A percentile compares a stretch with the other conserved stretches of the same genome.
phyloP scores from a whole-genome alignment of 2,329 filamentous ascomycete genomes.

The Microthyrium microscopicum region DNA sequence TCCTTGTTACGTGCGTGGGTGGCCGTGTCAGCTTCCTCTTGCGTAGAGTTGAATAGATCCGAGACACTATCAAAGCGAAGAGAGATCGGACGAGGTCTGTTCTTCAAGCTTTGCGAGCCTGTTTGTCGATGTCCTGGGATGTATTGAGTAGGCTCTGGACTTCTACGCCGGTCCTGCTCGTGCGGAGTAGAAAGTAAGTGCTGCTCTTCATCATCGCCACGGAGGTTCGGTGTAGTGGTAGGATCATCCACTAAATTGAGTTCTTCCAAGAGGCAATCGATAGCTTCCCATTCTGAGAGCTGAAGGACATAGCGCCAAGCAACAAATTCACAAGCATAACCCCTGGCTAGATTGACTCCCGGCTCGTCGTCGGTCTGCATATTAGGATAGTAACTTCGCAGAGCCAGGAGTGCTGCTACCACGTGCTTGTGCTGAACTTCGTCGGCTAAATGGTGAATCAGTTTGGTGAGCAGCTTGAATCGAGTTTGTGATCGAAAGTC shows the following conservation, averaged over 20 bases:
- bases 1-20: slow-evolving; percentile 33
- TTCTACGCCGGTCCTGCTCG: no score
- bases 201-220: no score
- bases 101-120: no score
- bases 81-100: no score
- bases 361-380: slow-evolving; percentile 43
- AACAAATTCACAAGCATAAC: slow-evolving; percentile 62
- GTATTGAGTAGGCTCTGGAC: no score
- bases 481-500: slow-evolving; percentile 52
- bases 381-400: slow-evolving; percentile 57
- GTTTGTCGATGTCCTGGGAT: no score
- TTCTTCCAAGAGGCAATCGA: slow-evolving; percentile 60
- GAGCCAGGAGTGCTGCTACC: slow-evolving; percentile 57
- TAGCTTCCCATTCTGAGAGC: slow-evolving; percentile 54
- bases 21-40: neutral
- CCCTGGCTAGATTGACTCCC: slow-evolving; percentile 50
- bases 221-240: no score
- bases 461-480: slow-evolving; percentile 36
- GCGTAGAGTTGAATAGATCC: no score
- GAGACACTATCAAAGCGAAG: no score
- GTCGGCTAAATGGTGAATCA: slow-evolving; percentile 48
- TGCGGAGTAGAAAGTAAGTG: no score
- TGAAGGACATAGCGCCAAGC: slow-evolving; percentile 62
- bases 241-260: no score
- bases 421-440: slow-evolving; percentile 52